phyloP scores from a whole-genome alignment of 2,329 filamentous ascomycete species.

The Fusarium keratoplasticum region DNA sequence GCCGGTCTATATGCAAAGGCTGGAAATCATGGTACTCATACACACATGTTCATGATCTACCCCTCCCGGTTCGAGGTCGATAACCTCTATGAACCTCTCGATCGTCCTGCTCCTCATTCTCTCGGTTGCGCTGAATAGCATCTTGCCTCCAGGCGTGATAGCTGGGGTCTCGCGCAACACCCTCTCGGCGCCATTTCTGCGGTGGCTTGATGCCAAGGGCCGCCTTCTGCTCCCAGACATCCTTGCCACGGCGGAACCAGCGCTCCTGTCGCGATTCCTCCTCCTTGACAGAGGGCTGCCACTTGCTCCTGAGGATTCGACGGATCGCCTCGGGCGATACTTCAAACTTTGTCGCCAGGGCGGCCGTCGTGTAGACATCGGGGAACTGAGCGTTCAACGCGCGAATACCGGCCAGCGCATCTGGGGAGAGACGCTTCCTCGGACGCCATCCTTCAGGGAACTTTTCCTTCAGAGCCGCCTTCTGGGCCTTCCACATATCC shows the following conservation, averaged over 20 bases:
- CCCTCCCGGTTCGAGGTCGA: conserved; percentile 4
- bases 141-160: conserved; percentile 53
- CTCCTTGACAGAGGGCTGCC: conserved; percentile 71
- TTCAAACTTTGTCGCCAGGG: conserved; percentile 82
- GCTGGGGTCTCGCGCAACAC: conserved; percentile 58
- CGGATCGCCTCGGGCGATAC: conserved; percentile 90
- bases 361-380: conserved; percentile 77
- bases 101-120: conserved; percentile 47
- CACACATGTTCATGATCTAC: conserved; percentile 18
- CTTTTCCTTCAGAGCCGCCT: conserved; percentile 79
- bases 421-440: conserved; percentile 87
- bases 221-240: conserved; percentile 69
- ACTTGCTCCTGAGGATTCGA: conserved; percentile 85
- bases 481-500: conserved; percentile 80
- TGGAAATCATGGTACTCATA: conserved; percentile 21
- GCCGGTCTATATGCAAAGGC: conserved; percentile 29
- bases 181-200: conserved; percentile 68
- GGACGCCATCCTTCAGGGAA: conserved; percentile 87
- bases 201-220: conserved; percentile 73
- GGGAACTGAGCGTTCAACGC: conserved; percentile 84
- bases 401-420: conserved; percentile 90
- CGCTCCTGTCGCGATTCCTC: conserved; percentile 68
- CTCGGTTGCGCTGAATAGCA: conserved; percentile 43
- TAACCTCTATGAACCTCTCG: conserved; percentile 26
- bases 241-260: conserved; percentile 71